Percentiles rank a stretch among this genome's conserved stretches.
Evolutionary conservation across 2,329 filamentous ascomycete genomes (phyloP).

Genomic region (Fusarium anthophilum): DNA sequence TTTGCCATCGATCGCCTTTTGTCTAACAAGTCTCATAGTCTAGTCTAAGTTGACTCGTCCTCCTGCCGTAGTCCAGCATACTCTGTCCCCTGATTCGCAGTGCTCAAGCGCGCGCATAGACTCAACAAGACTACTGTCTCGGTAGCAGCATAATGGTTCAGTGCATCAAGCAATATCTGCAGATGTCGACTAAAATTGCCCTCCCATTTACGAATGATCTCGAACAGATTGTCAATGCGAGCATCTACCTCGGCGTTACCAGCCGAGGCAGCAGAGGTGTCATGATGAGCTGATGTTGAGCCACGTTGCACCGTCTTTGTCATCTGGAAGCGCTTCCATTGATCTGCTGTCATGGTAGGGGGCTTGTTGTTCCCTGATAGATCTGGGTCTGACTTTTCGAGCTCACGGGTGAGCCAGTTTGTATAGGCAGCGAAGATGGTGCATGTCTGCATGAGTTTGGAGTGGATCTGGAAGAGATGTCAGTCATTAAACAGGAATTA

Average conservation of each 20-base stretch:
- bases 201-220: slow-evolving; percentile 91
- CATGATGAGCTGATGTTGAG: slow-evolving; percentile 45
- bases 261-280: slow-evolving; percentile 49
- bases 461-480: slow-evolving; percentile 76
- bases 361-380: slow-evolving; percentile 70
- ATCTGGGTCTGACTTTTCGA: slow-evolving; percentile 85
- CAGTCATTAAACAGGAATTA: no score
- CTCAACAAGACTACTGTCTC: slow-evolving; percentile 95
- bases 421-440: slow-evolving; percentile 94
- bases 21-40: not conserved
- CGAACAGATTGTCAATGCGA: slow-evolving; percentile 79
- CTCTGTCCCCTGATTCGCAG: slow-evolving; percentile 80
- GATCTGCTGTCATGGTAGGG: slow-evolving; percentile 66
- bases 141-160: slow-evolving; percentile 97
- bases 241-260: slow-evolving; percentile 48
- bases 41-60: slow-evolving; percentile 55
- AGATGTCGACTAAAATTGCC: slow-evolving; percentile 91
- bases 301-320: slow-evolving; percentile 54
- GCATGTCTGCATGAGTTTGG: slow-evolving; percentile 96
- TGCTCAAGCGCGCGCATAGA: slow-evolving; percentile 83
- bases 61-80: slow-evolving; percentile 69
- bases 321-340: slow-evolving; percentile 68
- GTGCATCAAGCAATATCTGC: slow-evolving; percentile 90
- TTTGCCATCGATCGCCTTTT: not conserved
- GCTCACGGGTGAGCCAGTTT: slow-evolving; percentile 82